Evolutionary conservation across 2,329 filamentous ascomycete species (phyloP).

Genomic region (Ophioceras dolichostomum): DNA sequence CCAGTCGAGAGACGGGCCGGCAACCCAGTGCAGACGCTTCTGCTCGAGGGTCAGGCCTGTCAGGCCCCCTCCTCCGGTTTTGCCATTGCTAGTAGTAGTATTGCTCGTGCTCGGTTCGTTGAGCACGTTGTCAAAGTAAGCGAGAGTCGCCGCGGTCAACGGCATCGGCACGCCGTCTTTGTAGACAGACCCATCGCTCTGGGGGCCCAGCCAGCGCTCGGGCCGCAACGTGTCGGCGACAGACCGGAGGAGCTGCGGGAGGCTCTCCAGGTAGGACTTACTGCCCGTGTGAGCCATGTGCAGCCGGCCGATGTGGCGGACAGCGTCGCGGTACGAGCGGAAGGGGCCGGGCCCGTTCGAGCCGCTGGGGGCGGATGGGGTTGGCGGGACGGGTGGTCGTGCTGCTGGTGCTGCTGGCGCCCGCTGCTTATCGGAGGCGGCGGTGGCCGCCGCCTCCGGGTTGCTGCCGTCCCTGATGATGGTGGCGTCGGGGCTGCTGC

Average conservation of each 20-base stretch:
- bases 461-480: neutral
- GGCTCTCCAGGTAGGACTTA: neutral
- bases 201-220: too few relatives aligned
- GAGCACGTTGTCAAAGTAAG: too few relatives aligned
- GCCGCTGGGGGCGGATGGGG: neutral
- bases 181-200: too few relatives aligned
- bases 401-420: neutral
- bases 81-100: neutral
- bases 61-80: neutral
- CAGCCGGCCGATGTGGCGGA: neutral
- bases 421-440: too few relatives aligned
- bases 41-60: too few relatives aligned
- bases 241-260: neutral
- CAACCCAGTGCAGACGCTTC: conserved; percentile 1
- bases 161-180: too few relatives aligned
- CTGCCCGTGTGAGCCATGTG: neutral
- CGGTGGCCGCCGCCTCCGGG: too few relatives aligned
- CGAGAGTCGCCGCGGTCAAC: too few relatives aligned
- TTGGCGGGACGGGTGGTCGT: neutral
- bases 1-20: neutral
- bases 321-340: conserved; percentile 1
- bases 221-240: too few relatives aligned
- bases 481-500: too few relatives aligned
- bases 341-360: neutral
- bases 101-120: neutral